Percentiles rank a stretch among this genome's conserved stretches.
Conservation (phyloP, 202 grass and related monocot species). For the Schoenoplectus tabernaemontani region DNA sequence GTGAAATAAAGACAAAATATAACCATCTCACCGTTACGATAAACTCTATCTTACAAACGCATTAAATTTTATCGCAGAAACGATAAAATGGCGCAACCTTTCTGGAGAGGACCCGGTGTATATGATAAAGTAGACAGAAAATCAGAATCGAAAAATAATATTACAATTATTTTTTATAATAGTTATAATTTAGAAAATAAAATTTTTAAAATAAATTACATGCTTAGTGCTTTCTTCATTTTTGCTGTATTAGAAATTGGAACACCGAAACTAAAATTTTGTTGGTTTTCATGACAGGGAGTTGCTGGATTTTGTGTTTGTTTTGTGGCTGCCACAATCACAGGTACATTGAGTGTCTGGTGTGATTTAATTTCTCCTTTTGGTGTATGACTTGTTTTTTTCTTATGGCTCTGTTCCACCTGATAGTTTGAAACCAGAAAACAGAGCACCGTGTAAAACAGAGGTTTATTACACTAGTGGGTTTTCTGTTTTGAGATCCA, state of each 20-base stretch:
- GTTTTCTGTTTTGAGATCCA: conserved; percentile 11
- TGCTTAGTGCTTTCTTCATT: no score
- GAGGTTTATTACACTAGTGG: conserved; percentile 7
- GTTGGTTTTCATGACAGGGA: conserved; percentile 3
- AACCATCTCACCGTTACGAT: conserved; percentile 15
- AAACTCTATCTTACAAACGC: conserved; percentile 2
- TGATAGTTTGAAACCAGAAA: background rate
- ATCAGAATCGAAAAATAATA: background rate
- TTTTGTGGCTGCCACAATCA: background rate
- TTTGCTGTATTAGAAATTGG: no score
- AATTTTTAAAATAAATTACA: no score
- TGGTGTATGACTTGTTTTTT: background rate
- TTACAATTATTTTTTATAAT: background rate
- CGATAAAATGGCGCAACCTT: background rate
- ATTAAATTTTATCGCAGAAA: no score
- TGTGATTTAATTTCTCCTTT: background rate
- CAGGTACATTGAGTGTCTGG: background rate
- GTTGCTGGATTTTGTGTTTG: background rate
- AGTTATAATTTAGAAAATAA: background rate
- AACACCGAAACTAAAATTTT: no score
- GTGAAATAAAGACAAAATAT: conserved; percentile 23
- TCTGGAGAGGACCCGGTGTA: background rate
- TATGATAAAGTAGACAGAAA: background rate
- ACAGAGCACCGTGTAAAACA: conserved; percentile 6
- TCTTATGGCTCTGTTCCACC: background rate